phyloP scores from a whole-genome alignment of 2,329 filamentous ascomycete species.

The Sporothrix brunneoviolacea region DNA sequence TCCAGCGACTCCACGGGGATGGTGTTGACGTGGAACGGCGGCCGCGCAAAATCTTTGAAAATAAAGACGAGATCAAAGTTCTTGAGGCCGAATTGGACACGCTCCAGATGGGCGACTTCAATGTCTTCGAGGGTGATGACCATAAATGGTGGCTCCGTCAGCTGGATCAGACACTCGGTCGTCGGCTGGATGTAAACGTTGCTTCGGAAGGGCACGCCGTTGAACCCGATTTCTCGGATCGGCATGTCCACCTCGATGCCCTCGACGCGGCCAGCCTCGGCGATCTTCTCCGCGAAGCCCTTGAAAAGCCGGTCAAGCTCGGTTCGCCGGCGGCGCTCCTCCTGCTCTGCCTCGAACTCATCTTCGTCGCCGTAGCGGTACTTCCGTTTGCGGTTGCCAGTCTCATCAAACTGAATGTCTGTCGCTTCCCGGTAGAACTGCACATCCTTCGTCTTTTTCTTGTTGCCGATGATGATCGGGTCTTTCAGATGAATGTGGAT shows the following conservation, averaged over 20 bases:
- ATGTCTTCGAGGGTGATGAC: slow-evolving; percentile 94
- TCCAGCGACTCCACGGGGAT: slow-evolving; percentile 94
- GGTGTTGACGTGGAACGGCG: slow-evolving; percentile 92
- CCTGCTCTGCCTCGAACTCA: slow-evolving; percentile 96
- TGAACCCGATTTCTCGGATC: slow-evolving; percentile 92
- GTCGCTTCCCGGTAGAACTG: slow-evolving; percentile 98
- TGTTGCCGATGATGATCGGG: slow-evolving; percentile 94
- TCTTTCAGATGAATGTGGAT: slow-evolving; percentile 98
- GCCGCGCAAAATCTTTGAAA: slow-evolving; percentile 92
- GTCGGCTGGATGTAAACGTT: slow-evolving; percentile 95
- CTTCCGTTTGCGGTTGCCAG: slow-evolving; percentile 94
- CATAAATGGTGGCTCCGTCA: slow-evolving; percentile 95
- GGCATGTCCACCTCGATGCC: slow-evolving; percentile 92
- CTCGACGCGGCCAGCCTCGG: slow-evolving; percentile 87
- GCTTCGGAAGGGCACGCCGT: slow-evolving; percentile 90
- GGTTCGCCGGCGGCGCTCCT: slow-evolving; percentile 84
- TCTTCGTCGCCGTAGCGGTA: slow-evolving; percentile 97
- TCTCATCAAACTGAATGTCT: slow-evolving; percentile 98
- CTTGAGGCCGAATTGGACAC: slow-evolving; percentile 93
- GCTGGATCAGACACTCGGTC: slow-evolving; percentile 92
- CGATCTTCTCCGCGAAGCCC: slow-evolving; percentile 93
- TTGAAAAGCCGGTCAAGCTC: slow-evolving; percentile 95
- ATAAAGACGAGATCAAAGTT: slow-evolving; percentile 99
- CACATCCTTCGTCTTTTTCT: slow-evolving; percentile 96
- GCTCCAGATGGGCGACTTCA: slow-evolving; percentile 90